These are phyloP conservation scores for Psilocybe azurescens DNA, from an alignment of 768 basidiomycete genomes.

Conservation along the genomic window DNA sequence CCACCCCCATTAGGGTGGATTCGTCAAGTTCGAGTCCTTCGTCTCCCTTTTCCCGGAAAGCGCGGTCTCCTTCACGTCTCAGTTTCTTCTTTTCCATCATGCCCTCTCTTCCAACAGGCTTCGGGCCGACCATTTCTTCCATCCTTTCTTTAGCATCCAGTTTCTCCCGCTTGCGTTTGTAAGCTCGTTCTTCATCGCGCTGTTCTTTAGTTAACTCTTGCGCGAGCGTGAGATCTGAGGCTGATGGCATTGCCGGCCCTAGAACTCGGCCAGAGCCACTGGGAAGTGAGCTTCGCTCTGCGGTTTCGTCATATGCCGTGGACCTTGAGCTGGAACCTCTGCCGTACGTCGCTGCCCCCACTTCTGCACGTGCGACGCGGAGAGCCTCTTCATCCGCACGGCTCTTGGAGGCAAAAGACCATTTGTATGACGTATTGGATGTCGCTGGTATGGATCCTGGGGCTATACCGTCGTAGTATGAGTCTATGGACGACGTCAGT, in stretches of 20 bases:
- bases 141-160: constrained; percentile 68
- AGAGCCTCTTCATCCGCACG: constrained; percentile 64
- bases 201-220: constrained; percentile 64
- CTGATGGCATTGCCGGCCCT: constrained; percentile 73
- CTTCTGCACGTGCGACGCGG: constrained; percentile 62
- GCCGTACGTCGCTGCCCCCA: constrained; percentile 54
- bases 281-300: constrained; percentile 18
- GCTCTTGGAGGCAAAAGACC: constrained; percentile 81
- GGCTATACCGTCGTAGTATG: constrained; percentile 61
- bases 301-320: constrained; percentile 29
- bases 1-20: constrained; percentile 81
- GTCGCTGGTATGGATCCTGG: constrained; percentile 60
- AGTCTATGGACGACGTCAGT: constrained; percentile 17
- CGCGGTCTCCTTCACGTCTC: constrained; percentile 69
- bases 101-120: constrained; percentile 80
- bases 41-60: constrained; percentile 79
- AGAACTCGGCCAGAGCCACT: constrained; percentile 49
- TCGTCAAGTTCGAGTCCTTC: constrained; percentile 83
- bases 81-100: constrained; percentile 87
- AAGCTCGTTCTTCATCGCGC: constrained; percentile 52
- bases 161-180: constrained; percentile 72
- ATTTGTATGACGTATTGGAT: constrained; percentile 83
- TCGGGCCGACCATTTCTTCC: constrained; percentile 84
- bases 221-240: constrained; percentile 72
- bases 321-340: constrained; percentile 25